Evolutionary conservation across 495 filamentous ascomycete genomes (phyloP).

Genomic region (Sphaerosporella brunnea): DNA sequence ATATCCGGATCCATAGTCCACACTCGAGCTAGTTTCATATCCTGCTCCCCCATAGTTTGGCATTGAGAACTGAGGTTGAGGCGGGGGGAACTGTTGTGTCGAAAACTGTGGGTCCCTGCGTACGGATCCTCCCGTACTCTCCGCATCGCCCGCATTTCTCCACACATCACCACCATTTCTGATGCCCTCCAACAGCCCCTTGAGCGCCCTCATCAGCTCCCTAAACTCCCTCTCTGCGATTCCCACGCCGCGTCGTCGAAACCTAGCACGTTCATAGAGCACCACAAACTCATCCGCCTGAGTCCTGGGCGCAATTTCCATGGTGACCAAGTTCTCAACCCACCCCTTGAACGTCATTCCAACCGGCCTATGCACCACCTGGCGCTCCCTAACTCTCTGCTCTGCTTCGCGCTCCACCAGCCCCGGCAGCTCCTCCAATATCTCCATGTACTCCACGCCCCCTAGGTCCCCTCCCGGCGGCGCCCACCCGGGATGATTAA

Average conservation of each 20-base stretch:
- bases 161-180: no score
- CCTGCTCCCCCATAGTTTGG: no score
- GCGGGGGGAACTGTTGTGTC: no score
- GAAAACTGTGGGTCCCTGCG: no score
- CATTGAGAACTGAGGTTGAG: no score
- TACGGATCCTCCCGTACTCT: no score
- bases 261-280: slow-evolving; percentile 69
- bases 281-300: slow-evolving; percentile 46
- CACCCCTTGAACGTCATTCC: slow-evolving; percentile 71
- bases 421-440: slow-evolving; percentile 76
- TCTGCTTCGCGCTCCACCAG: slow-evolving; percentile 87
- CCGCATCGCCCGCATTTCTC: no score
- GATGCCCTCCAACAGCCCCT: slow-evolving; percentile 65
- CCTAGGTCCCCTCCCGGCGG: slow-evolving; percentile 55
- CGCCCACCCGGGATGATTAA: slow-evolving; percentile 80
- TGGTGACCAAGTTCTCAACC: slow-evolving; percentile 44
- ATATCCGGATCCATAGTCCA: neutral
- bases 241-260: slow-evolving; percentile 30
- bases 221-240: slow-evolving; percentile 54
- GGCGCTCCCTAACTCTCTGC: slow-evolving; percentile 52
- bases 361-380: slow-evolving; percentile 48
- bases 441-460: slow-evolving; percentile 57
- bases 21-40: neutral
- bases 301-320: slow-evolving; percentile 45
- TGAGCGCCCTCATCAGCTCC: slow-evolving; percentile 71